Evolutionary conservation across 2,329 filamentous ascomycete species (phyloP), one percentile per base, ranked within the genome.

Genomic region (Eurotiales sp.): DNA sequence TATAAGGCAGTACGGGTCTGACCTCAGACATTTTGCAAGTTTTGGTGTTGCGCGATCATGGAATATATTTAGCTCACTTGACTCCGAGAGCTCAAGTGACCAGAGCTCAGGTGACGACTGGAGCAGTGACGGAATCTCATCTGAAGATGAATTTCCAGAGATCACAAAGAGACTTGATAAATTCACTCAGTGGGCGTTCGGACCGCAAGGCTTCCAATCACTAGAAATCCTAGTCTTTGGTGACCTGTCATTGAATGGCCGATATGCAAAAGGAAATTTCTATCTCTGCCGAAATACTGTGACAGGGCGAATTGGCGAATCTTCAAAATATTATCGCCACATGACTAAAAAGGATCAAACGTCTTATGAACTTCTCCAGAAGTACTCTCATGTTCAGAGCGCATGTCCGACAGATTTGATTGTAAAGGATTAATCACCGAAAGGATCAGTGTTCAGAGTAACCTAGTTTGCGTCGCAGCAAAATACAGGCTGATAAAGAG

Each of bases 111-210:
- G 17, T 27, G 23, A 42, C 10, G 23, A 42, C 23, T 14, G 39
- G 21, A 22, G 39, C 39, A 42, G 39, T 27, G 23, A 27, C 39
- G 23, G 17, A 23, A 5, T 27, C 4, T 42, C 17, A 27, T 42
- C 39, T 27, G 39, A 22, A 22, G 39, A 42, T 4, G 8, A 41
- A 22, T 27, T 27, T 27, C 39, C 34, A 27, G 17, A 50, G 25
- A 27, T 40, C 46, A 29, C 3, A 21, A 21, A 15, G 17, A 41
- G 29, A 19, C 22, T 50, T 3, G 32, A 41, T 17, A n/a, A 50
- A 15, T 50, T 50, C 39, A 22, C 46, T n/a, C 29, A 41, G 14
- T 50, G 46, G 32, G 34, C 39, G 8, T 50, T 50, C 34, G 46
- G 46, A 29, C 46, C 46, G 5, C 21, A 41, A n/a, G 46, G 46